Base-by-base conservation (phyloP, 176 grass and related monocot genomes). In the Oryza coarctata region DNA sequence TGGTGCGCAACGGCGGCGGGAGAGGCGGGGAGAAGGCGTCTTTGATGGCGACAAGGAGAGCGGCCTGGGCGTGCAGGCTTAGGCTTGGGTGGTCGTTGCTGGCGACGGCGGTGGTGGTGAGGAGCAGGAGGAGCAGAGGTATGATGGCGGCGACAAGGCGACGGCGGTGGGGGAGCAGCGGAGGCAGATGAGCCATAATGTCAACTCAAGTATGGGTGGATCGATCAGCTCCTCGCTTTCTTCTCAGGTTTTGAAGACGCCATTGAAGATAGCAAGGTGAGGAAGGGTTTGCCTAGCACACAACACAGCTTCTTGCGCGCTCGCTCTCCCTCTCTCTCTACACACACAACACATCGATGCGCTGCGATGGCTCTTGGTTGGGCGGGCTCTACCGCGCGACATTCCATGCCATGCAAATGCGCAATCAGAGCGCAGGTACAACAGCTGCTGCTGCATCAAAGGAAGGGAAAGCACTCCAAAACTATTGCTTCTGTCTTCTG, bases 31-130 rank as follows among this genome's bases (percentile, higher is more conserved):
- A 40, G 20, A 90, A 87, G 43, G 90, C 65, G 63, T 75, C 55
- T 88, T 85, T 96, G 30, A 93, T 32, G 82, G 90, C 68, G 9
- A 91, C 26, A 47, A 96, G 63, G 58, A 76, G 52, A 12, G 85
- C 82, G 1, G 93, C 88, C 82, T 90, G 93, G 0, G 13, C 36
- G 17, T 18, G 25, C 10, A 86, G 40, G n/a, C 26, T 65, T 17
- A 86, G 39, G 17, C 25, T 65, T 15, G 30, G 44, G 44, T 50
- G 55, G 2, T 10, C n/a, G 20, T 60, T 6, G 13, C 58, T 78
- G 36, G 74, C 81, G 27, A 41, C 31, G 60, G 77, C 84, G 63
- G n/a, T 50, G 63, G 57, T n/a, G 35, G 44, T 12, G 41, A 9
- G 47, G 25, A 32, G 60, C 18, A 65, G 61, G 28, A 70, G 43